Evolutionary conservation across 306 rosid genomes (phyloP).

Genomic region (Cucurbita argyrosperma): DNA sequence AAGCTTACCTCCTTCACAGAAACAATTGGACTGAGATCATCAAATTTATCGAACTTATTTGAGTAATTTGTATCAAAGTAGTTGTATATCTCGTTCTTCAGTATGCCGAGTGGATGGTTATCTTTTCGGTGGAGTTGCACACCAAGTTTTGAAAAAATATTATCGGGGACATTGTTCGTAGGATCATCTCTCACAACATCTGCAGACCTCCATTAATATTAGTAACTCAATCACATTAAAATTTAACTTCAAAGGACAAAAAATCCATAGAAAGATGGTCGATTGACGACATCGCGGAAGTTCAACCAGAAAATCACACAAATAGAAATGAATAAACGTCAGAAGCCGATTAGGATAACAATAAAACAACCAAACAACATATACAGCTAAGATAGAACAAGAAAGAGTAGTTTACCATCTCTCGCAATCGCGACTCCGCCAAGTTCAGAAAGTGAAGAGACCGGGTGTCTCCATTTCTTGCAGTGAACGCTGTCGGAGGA

Average conservation of each 20-base stretch:
- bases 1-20: conserved; percentile 58
- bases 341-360: background rate
- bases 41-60: conserved; percentile 70
- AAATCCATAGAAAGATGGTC: background rate
- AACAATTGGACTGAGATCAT: conserved; percentile 69
- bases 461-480: conserved; percentile 64
- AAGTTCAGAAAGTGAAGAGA: conserved; percentile 40
- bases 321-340: background rate
- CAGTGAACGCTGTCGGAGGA: conserved; percentile 15
- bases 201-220: conserved; percentile 18
- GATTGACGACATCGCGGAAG: background rate
- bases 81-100: conserved; percentile 70
- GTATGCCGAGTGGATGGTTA: conserved; percentile 78
- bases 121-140: conserved; percentile 71
- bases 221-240: background rate
- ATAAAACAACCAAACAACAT: background rate
- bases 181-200: conserved; percentile 90
- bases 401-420: conserved; percentile 35
- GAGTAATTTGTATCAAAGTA: conserved; percentile 66
- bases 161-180: conserved; percentile 84
- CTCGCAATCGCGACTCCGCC: conserved; percentile 62
- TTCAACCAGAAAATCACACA: background rate
- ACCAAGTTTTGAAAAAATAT: conserved; percentile 73
- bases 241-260: background rate
- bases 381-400: background rate